These are phyloP conservation scores for Alectoria sarmentosa DNA, from an alignment of 495 filamentous ascomycete genomes.

Conservation along the genomic window DNA sequence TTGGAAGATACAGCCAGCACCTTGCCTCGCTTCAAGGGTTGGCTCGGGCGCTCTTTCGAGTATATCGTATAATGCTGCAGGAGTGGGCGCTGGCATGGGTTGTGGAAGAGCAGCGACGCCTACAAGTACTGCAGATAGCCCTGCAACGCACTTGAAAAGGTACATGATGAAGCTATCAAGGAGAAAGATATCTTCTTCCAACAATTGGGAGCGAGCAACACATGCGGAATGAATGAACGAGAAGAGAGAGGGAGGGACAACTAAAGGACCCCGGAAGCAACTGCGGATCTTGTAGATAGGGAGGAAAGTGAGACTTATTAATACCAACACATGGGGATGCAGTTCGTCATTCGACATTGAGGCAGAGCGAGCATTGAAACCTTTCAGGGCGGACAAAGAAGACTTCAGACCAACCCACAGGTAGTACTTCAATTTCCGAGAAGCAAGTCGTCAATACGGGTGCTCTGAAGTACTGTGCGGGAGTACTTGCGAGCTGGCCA, in stretches of 20 bases:
- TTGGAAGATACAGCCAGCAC: neutral
- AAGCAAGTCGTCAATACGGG: neutral
- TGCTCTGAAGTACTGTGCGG: neutral
- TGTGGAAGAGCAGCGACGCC: neutral
- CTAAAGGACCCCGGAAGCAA: too few relatives aligned
- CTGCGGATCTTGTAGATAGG: neutral
- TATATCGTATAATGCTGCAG: neutral
- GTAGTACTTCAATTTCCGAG: slow-evolving; percentile 2
- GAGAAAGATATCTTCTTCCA: neutral
- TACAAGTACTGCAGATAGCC: neutral
- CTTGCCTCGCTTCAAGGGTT: slow-evolving; percentile 1
- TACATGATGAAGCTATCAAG: neutral
- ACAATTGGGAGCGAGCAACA: neutral
- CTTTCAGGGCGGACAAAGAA: neutral
- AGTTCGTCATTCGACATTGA: neutral
- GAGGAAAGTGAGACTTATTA: neutral
- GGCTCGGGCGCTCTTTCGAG: neutral
- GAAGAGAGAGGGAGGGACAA: neutral
- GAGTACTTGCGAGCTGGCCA: neutral
- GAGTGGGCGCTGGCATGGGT: neutral
- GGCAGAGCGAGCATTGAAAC: neutral
- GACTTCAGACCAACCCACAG: neutral
- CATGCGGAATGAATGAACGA: neutral
- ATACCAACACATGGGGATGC: neutral
- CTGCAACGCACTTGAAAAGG: neutral